Percentiles rank a stretch among this genome's conserved stretches.
Conservation (phyloP, 2,329 filamentous ascomycete genomes). For the Pseudogymnoascus verrucosus region DNA sequence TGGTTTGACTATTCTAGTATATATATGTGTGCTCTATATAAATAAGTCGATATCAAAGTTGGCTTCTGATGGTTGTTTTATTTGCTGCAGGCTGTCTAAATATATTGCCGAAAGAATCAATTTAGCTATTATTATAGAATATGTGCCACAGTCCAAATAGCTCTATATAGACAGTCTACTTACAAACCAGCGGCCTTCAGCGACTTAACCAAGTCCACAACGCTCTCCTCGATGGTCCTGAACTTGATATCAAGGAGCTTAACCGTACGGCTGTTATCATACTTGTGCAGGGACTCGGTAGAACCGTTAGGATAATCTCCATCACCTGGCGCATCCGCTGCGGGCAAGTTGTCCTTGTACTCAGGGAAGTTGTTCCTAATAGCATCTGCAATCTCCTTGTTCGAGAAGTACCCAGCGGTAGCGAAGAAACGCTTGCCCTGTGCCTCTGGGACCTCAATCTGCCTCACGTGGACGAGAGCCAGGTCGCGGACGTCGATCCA, state of each 20-base stretch:
- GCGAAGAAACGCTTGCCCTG: slow-evolving; percentile 57
- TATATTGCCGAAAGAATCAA: not conserved
- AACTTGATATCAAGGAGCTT: slow-evolving; percentile 54
- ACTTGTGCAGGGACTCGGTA: slow-evolving; percentile 41
- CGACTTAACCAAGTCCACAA: slow-evolving; percentile 49
- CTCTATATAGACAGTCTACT: not conserved
- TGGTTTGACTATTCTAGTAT: not conserved
- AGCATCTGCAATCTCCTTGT: slow-evolving; percentile 48
- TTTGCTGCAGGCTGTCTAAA: not conserved
- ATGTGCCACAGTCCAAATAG: not conserved
- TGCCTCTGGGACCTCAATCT: slow-evolving; percentile 47
- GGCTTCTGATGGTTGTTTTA: not conserved
- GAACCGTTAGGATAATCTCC: slow-evolving; percentile 26
- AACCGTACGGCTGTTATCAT: slow-evolving; percentile 47
- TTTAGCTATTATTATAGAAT: not conserved
- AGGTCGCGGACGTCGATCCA: slow-evolving; percentile 57
- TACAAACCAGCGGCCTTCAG: slow-evolving; percentile 24
- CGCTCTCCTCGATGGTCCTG: slow-evolving; percentile 46
- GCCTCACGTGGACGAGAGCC: slow-evolving; percentile 54
- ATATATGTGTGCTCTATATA: not conserved
- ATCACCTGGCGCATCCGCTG: slow-evolving; percentile 28
- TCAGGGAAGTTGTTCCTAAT: slow-evolving; percentile 48
- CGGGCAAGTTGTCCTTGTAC: slow-evolving; percentile 40
- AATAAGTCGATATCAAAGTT: not conserved
- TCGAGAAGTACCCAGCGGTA: slow-evolving; percentile 51